Evolutionary conservation across 352 stramenopile genomes (phyloP), one percentile per base, ranked within the genome.

Genomic region (Pythium aquatile): DNA sequence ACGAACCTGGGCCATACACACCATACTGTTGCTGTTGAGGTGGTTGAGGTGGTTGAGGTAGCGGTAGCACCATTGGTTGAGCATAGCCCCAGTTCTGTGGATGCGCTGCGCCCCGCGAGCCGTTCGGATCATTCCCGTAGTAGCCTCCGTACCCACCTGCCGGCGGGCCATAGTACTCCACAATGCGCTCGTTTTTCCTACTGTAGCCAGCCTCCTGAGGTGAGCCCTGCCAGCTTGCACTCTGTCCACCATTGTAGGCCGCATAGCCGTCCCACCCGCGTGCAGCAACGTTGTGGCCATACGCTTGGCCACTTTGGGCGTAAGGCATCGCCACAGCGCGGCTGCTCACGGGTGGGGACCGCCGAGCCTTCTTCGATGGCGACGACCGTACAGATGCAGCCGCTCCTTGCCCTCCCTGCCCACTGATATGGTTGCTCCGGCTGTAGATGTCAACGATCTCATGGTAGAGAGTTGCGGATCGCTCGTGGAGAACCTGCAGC

Each of bases 361-460:
- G 60, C n/a, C 66, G 59, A 3, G 30, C 6, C 33, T 68, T 72
- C 59, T 72, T 72, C 16, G 49, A 53, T 29, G 66, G 66, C 1
- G 66, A 63, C 16, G 51, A 28, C 24, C 63, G 32, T 6, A 49
- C 17, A 17, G 63, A 60, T 1, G 2, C 28, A 30, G 29, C 6
- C 14, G 58, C 39, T 2, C 48, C 44, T n/a, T 61, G 54, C 16
- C 47, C 29, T 1, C 39, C 66, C 24, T 66, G 55, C 1, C 73
- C 57, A 53, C 79, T 61, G 11, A 57, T 58, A 56, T 88, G 85
- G 28, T 75, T 54, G 3, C 70, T 61, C 44, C 70, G 85, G 67
- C 83, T 88, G 70, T 93, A 93, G 37, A 90, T 63, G 24, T 91
- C 81, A 1, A 81, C 81, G n/a, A 93, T 74, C 58, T 88, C 72